Base-by-base conservation (phyloP, 768 basidiomycete genomes). In the Boletus fagicola region DNA sequence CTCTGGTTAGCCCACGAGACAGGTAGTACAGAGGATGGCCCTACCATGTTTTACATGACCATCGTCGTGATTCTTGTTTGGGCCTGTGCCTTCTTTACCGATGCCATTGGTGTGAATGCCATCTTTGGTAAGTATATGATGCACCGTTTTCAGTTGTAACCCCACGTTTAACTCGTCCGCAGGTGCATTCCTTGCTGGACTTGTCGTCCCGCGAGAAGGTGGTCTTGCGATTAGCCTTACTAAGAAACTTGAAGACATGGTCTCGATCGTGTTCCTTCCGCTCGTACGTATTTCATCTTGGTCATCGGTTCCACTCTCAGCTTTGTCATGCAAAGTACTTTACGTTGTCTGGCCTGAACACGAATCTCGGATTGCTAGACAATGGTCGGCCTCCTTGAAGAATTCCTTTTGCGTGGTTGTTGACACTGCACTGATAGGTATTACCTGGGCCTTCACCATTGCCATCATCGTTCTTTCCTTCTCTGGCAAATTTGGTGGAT, bases 241-340 rank as follows among this genome's bases (percentile, higher is more conserved):
- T 0, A 92, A 96, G 65, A 98, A 96, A 67, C 76, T 98, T n/a
- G 97, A 99, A 74, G 96, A 98, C 73, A 86, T 96, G 82, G 90
- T 95, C 3, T 75, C 91, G 0, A 87, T 95, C 57, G 86, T 95
- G 44, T 95, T 97, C 74, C 75, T 97, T 13, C 94, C 94, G 5
- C 76, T 96, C 49, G 90, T 92, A 66, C 59, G 51, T 55, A n/a
- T 30, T 35, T 24, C 24, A 12, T 40, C 53, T 26, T 22, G 9
- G 16, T 50, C 44, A 30, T 39, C 53, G 20, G 30, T 22, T 18
- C 5, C 36, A 6, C 33, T 49, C 40, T 44, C 38, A 64, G 33
- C 49, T 1, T 26, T 15, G 18, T 33, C 33, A n/a, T 30, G 53
- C 24, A 16, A 50, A 92, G 86, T 98, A 98, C 75, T 98, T 98